phyloP scores from a whole-genome alignment of 192 early-diverging fungal species.

The Coemansia sp. region DNA sequence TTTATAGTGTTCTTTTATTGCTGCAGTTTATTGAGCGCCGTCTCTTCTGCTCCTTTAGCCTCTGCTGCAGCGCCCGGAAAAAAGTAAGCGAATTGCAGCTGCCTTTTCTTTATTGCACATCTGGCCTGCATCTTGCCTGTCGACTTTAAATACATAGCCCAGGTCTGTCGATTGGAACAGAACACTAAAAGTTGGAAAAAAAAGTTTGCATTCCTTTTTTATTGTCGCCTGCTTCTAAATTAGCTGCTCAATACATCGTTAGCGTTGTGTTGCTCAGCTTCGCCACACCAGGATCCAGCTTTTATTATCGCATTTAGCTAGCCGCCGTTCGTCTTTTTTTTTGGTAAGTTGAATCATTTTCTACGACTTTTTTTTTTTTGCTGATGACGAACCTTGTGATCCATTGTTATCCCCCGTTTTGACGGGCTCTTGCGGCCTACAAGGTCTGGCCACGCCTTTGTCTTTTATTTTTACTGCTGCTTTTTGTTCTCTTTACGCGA shows the following conservation, averaged over 20 bases:
- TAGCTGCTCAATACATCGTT: not conserved
- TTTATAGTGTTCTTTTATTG: slow-evolving; percentile 25
- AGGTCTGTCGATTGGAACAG: not conserved
- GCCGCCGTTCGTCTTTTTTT: slow-evolving; percentile 1
- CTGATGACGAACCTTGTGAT: not conserved
- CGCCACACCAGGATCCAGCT: not conserved
- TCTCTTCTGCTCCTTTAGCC: too few species aligned
- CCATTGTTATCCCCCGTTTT: not conserved
- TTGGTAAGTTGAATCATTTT: slow-evolving; percentile 1
- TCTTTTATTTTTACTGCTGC: too few species aligned
- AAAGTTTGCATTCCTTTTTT: not conserved
- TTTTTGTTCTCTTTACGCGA: not conserved
- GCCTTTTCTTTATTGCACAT: not conserved
- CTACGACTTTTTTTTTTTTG: not conserved
- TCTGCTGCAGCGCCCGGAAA: too few species aligned
- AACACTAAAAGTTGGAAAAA: not conserved
- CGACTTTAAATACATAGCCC: not conserved
- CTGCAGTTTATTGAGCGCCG: too few species aligned
- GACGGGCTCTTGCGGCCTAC: not conserved
- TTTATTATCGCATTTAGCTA: slow-evolving; percentile 10
- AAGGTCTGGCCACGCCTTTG: not conserved
- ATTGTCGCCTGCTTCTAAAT: not conserved
- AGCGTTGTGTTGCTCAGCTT: not conserved
- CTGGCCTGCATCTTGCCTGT: not conserved
- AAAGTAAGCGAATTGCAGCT: slow-evolving; percentile 1